Conservation (phyloP, 176 grass and related monocot genomes). For the Phoenix roebelenii region DNA sequence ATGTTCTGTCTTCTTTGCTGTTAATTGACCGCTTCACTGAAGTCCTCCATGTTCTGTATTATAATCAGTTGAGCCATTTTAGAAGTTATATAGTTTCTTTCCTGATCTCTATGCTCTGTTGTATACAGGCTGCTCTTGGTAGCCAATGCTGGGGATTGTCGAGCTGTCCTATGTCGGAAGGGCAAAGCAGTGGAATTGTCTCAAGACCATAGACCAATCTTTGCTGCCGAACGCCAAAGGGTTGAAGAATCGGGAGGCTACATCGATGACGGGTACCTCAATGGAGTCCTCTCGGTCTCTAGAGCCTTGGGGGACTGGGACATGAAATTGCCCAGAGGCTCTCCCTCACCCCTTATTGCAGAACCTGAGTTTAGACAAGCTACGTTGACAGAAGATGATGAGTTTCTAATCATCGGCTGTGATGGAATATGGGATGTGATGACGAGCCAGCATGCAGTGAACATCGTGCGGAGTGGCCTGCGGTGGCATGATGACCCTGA, state of each 20-base stretch:
- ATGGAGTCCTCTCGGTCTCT: constrained; percentile 5
- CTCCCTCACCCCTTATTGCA: not conserved
- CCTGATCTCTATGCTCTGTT: not conserved
- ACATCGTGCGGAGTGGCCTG: constrained; percentile 7
- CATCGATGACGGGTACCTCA: constrained; percentile 11
- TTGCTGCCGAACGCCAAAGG: constrained; percentile 3
- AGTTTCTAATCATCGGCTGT: constrained; percentile 13
- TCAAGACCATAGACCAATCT: constrained; percentile 8
- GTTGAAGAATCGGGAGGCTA: constrained; percentile 1
- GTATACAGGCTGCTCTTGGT: constrained; percentile 1
- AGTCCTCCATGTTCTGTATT: too few relatives aligned
- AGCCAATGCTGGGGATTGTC: constrained; percentile 12
- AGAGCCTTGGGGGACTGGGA: constrained; percentile 10
- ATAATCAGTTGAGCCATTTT: too few relatives aligned
- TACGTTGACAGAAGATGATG: constrained; percentile 8
- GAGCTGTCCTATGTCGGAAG: constrained; percentile 12
- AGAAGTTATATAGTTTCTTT: too few relatives aligned
- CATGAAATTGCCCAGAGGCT: not conserved
- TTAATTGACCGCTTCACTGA: too few relatives aligned
- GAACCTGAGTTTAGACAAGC: constrained; percentile 8
- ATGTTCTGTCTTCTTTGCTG: too few relatives aligned
- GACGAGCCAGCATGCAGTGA: constrained; percentile 10
- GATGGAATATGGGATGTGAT: constrained; percentile 15
- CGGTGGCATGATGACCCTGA: constrained; percentile 7
- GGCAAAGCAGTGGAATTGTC: constrained; percentile 11